Evolutionary conservation across 2,329 filamentous ascomycete species (phyloP), one percentile per base, ranked within the genome.

Genomic region (Fulvia fulva): DNA sequence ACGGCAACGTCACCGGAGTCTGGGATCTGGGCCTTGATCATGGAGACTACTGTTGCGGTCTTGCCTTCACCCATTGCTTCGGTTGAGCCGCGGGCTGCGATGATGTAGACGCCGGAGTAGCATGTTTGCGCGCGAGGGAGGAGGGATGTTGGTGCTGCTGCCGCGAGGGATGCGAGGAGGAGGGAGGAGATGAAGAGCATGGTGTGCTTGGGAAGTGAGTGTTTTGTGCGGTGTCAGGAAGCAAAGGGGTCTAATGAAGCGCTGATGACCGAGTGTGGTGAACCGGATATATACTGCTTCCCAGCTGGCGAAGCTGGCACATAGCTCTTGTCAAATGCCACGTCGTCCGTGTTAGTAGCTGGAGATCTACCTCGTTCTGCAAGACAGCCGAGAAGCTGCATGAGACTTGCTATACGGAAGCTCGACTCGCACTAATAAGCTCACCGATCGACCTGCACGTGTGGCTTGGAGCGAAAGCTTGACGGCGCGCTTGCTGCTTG

Each of bases 81-180:
- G 19, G 66, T 70, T 30, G 63, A 68, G 12, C 68, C 73, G 5
- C 73, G 70, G 0, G 68, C 70, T 9, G 73, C 69, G 50, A 75
- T 72, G 56, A 74, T 73, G 59, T 74, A 63, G 16, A 66, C 32
- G 25, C 63, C 63, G 23, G 55, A 58, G 51, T 51, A 52, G 51
- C 63, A 65, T 41, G 52, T 32, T 45, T 60, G 8, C 45, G 49
- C 45, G 49, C 58, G 58, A 23, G 58, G 30, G 14, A 44, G 19
- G n/a, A 65, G 49, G 25, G 2, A 32, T 32, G 8, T 32, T 5
- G 63, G 63, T 19, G 56, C 52, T 21, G 63, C 59, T 19, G 46
- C 28, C 14, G 59, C 19, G 5, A 52, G 22, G 41, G 61, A 28
- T 7, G 53, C 55, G 23, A 65, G 51, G 26, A 50, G 49, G 32